phyloP scores from a whole-genome alignment of 352 stramenopile species.

The Globisporangium emineosum region DNA sequence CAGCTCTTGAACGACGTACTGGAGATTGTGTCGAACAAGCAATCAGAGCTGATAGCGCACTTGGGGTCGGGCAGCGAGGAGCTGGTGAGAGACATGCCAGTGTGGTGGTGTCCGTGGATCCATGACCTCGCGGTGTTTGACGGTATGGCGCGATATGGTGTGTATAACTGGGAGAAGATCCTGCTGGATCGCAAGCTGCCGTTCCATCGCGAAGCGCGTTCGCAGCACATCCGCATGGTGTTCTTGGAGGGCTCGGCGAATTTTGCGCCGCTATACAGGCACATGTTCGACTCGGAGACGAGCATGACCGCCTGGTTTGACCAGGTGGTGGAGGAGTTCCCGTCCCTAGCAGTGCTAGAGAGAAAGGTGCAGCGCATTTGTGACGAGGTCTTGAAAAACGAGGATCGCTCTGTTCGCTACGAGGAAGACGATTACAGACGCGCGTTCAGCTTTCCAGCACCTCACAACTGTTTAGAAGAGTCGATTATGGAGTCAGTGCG shows the following conservation, averaged over 20 bases:
- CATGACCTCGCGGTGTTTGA: conserved; percentile 79
- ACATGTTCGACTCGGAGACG: conserved; percentile 46
- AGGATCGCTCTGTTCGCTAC: conserved; percentile 26
- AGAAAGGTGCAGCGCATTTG: conserved; percentile 71
- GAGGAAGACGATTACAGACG: conserved; percentile 48
- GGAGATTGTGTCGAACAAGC: conserved; percentile 46
- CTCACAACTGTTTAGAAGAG: conserved; percentile 58
- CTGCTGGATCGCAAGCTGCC: conserved; percentile 69
- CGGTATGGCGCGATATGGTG: conserved; percentile 74
- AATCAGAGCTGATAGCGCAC: conserved; percentile 36
- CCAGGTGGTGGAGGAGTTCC: conserved; percentile 70
- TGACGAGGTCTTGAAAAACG: conserved; percentile 23
- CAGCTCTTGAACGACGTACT: conserved; percentile 73
- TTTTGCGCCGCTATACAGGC: conserved; percentile 57
- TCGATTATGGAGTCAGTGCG: conserved; percentile 37
- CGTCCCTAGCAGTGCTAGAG: conserved; percentile 70
- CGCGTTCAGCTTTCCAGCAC: conserved; percentile 60
- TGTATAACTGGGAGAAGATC: conserved; percentile 70
- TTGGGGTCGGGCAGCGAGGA: conserved; percentile 57
- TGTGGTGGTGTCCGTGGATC: conserved; percentile 89
- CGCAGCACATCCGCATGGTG: conserved; percentile 64
- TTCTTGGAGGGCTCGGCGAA: conserved; percentile 64
- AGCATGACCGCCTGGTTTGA: conserved; percentile 56
- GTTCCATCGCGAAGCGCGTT: conserved; percentile 66
- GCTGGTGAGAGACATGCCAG: conserved; percentile 73